These are phyloP conservation scores for Cyberlindnera suaveolens DNA, from an alignment of 805 yeast species.

Conservation along the genomic window DNA sequence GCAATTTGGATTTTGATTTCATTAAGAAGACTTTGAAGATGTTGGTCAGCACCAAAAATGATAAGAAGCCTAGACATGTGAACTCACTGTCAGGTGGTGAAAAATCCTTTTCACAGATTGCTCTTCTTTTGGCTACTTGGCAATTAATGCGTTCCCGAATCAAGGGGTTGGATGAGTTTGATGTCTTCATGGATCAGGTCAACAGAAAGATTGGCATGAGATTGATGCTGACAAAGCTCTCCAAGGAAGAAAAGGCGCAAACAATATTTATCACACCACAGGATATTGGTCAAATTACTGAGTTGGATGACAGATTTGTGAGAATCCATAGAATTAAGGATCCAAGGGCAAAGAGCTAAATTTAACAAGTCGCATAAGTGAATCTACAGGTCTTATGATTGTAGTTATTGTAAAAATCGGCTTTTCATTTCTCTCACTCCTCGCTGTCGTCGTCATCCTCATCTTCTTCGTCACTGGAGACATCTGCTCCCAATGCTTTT, in stretches of 20 bases:
- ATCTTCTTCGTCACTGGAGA: conserved; percentile 67
- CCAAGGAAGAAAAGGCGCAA: conserved; percentile 63
- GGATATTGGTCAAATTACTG: conserved; percentile 61
- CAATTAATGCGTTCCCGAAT: conserved; percentile 81
- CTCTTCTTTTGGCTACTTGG: conserved; percentile 88
- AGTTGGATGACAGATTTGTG: conserved; percentile 55
- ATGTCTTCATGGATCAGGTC: conserved; percentile 94
- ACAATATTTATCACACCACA: conserved; percentile 93
- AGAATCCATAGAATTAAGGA: conserved; percentile 56
- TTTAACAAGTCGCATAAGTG: background rate
- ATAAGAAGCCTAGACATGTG: conserved; percentile 56
- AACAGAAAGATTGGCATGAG: conserved; percentile 76
- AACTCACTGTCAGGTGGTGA: conserved; percentile 95
- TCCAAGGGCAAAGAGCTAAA: conserved; percentile 23
- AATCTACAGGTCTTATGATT: background rate
- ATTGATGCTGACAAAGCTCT: conserved; percentile 62
- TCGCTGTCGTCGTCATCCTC: conserved; percentile 61
- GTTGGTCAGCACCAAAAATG: conserved; percentile 55
- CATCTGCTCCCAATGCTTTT: conserved; percentile 46
- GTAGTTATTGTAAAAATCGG: conserved; percentile 10
- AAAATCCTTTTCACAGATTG: conserved; percentile 87
- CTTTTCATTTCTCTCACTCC: conserved; percentile 9
- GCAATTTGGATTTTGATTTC: conserved; percentile 61
- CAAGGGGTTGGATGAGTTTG: conserved; percentile 92
- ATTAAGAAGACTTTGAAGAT: conserved; percentile 44